These are phyloP conservation scores for Neopestalotiopsis sp. DNA, from an alignment of 2,329 filamentous ascomycete genomes.

Conservation along the genomic window DNA sequence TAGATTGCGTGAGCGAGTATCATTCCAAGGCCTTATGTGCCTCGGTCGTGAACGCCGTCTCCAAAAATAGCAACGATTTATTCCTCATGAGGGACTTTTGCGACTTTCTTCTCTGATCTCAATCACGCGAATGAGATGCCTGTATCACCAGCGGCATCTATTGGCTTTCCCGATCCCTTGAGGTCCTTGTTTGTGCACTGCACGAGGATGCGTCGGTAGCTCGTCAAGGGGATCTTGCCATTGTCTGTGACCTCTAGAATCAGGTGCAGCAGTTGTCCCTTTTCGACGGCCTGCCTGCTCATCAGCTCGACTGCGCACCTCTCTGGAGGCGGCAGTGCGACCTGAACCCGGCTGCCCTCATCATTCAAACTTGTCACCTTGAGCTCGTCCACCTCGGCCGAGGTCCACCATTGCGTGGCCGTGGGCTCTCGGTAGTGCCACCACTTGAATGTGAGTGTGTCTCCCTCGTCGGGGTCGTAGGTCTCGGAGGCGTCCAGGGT, in stretches of 20 bases:
- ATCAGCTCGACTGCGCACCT: constrained; percentile 13
- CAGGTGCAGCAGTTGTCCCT: constrained; percentile 6
- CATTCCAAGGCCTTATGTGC: neutral
- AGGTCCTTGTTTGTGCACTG: constrained; percentile 14
- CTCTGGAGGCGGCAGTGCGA: constrained; percentile 6
- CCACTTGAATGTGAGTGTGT: constrained; percentile 47
- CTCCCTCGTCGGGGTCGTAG: constrained; percentile 45
- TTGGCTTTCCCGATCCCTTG: neutral
- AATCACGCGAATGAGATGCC: constrained; percentile 4
- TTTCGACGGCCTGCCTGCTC: neutral
- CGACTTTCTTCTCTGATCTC: neutral
- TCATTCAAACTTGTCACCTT: neutral
- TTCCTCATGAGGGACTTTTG: neutral
- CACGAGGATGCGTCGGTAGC: constrained; percentile 6
- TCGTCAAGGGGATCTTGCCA: constrained; percentile 3
- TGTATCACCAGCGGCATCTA: constrained; percentile 9
- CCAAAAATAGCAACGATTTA: neutral
- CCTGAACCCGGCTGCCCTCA: neutral
- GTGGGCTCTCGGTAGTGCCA: constrained; percentile 44
- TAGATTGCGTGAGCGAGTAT: neutral
- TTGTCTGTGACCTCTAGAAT: constrained; percentile 16
- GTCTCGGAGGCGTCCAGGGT: constrained; percentile 46
- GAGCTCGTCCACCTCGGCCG: constrained; percentile 1
- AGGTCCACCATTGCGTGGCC: constrained; percentile 3
- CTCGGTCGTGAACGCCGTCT: neutral